phyloP scores from a whole-genome alignment of 345 rosid species.

The Carallia pectinifolia region DNA sequence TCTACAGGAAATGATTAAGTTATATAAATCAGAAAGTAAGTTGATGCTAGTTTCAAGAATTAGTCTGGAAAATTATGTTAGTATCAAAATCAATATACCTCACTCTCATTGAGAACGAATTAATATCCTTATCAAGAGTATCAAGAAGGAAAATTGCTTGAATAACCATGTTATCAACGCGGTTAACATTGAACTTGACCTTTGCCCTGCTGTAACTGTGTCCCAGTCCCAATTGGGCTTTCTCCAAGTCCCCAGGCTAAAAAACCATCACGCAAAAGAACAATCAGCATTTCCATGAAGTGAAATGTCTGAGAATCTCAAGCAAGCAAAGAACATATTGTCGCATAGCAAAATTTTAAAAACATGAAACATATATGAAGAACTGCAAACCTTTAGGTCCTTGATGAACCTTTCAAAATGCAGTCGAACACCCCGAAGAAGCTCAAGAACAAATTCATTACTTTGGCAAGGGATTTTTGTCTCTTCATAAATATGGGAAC shows the following conservation, averaged over 20 bases:
- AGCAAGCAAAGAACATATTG: not conserved
- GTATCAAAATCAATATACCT: conserved; percentile 40
- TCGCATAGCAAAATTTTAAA: not conserved
- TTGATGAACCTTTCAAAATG: conserved; percentile 84
- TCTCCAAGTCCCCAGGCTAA: conserved; percentile 87
- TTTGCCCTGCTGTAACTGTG: conserved; percentile 98
- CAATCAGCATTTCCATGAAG: not conserved
- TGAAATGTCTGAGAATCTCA: not conserved
- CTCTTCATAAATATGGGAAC: conserved; percentile 71
- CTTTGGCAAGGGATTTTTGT: conserved; percentile 86
- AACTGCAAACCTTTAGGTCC: conserved; percentile 71
- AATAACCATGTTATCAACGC: conserved; percentile 92
- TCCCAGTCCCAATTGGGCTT: conserved; percentile 91
- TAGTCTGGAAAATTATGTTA: not conserved
- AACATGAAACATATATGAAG: not conserved
- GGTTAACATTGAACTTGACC: conserved; percentile 92
- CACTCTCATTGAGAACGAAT: conserved; percentile 86
- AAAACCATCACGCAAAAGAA: conserved; percentile 4
- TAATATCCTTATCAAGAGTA: conserved; percentile 85
- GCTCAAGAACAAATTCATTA: conserved; percentile 79
- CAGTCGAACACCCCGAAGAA: conserved; percentile 80
- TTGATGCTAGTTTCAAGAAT: conserved; percentile 1
- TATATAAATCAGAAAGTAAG: not conserved
- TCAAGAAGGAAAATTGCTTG: conserved; percentile 91
- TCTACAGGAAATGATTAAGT: conserved; percentile 40